Base-by-base conservation (phyloP, 495 filamentous ascomycete genomes). In the Trichoderma orchidacearum region DNA sequence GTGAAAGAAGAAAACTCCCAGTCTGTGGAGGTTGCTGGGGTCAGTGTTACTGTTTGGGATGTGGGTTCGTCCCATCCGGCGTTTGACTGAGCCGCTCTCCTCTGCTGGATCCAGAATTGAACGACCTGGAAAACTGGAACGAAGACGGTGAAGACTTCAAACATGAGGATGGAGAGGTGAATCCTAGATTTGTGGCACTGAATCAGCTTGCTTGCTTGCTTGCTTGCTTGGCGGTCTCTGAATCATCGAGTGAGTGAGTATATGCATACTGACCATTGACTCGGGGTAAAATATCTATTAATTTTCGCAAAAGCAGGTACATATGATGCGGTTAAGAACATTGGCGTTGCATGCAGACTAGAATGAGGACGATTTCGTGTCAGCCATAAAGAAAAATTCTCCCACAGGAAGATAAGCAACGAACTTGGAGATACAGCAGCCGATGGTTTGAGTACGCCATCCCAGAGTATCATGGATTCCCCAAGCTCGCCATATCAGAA, bases 401-500 rank as follows among this genome's bases (percentile, higher is more conserved):
- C 3, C 0, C 15, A 23, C 34, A 31, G 30, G 25, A 52, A 34
- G 15, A 15, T 11, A 28, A 11, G 59, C 62, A 59, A 63, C 62
- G 59, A 63, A 69, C 78, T 73, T 70, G 5, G 70, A 68, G 48
- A 83, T 51, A 53, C 75, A 72, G 56, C 77, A 80, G 28, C 72
- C 65, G 32, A 75, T 79, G 3, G 80, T 83, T 59, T 84, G 80
- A 2, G 75, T 53, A 7, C 79, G 73, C 81, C 81, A 85, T 55
- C 75, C 74, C 56, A 83, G 73, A 8, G 80, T 79, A 59, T 85
- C 81, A 51, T 70, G 70, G 55, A 84, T 81, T 38, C 53, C 58
- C 59, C 64, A 63, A 1, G 64, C 58, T 48, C 57, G 59, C 61
- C 62, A 66, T 12, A 66, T 60, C 25, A 66, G 30, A 13, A 61